phyloP scores from a whole-genome alignment of 192 early-diverging fungal genomes.

The Coemansia sp. region DNA sequence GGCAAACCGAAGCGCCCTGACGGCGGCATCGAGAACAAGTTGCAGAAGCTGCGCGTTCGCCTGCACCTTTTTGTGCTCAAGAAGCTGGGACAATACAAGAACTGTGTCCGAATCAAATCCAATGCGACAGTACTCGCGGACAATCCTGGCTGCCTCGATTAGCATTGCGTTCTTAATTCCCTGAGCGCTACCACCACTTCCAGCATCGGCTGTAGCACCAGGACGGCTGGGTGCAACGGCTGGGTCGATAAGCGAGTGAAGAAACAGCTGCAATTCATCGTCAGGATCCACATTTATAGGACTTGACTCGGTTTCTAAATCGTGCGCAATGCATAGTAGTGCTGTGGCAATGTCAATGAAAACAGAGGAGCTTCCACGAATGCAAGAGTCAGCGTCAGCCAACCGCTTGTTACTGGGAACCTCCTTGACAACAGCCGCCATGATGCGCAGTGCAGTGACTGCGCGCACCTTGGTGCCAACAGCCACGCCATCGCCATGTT shows the following conservation, averaged over 20 bases:
- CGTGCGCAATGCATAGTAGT: not conserved
- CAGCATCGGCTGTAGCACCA: not conserved
- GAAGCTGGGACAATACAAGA: slow-evolving; percentile 10
- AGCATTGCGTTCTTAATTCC: slow-evolving; percentile 12
- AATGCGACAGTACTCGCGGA: slow-evolving; percentile 28
- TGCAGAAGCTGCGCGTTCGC: slow-evolving; percentile 29
- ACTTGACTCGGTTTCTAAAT: not conserved
- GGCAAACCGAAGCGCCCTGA: slow-evolving; percentile 18
- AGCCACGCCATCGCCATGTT: not conserved
- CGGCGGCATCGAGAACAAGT: slow-evolving; percentile 20
- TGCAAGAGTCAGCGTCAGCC: not conserved
- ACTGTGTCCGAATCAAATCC: slow-evolving; percentile 10
- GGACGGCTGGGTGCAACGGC: not conserved
- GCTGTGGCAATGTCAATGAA: slow-evolving; percentile 1
- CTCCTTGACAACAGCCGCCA: slow-evolving; percentile 33
- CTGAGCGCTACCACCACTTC: not conserved
- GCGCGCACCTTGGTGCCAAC: slow-evolving; percentile 2
- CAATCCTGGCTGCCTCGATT: slow-evolving; percentile 32
- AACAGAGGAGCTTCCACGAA: not conserved
- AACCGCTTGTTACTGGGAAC: not conserved
- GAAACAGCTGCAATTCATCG: not conserved
- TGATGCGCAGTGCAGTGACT: slow-evolving; percentile 17
- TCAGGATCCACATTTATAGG: slow-evolving; percentile 3
- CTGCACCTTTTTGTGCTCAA: slow-evolving; percentile 16
- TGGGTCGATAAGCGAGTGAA: not conserved